Conservation (phyloP, 192 early-diverging fungal genomes). For the Coemansia sp. region DNA sequence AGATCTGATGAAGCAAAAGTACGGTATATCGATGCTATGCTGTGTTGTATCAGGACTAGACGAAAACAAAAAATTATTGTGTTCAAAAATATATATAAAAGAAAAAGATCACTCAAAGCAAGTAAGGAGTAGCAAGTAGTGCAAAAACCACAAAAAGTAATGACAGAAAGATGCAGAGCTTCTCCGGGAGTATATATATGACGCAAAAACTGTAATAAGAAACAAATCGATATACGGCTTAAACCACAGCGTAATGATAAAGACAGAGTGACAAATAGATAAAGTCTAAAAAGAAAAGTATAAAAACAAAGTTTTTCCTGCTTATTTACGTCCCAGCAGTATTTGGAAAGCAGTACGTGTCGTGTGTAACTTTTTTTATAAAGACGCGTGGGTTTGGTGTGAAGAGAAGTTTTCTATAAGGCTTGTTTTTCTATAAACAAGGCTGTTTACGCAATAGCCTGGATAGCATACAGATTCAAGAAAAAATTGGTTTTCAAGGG, state of each 20-base stretch:
- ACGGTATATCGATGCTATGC: not conserved
- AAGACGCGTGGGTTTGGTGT: not conserved
- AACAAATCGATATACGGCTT: too few relatives aligned
- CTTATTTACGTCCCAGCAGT: not conserved
- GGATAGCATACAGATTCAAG: not conserved
- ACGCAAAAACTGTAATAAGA: too few relatives aligned
- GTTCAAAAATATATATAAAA: not conserved
- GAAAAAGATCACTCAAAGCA: not conserved
- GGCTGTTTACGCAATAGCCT: not conserved
- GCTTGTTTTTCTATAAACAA: not conserved
- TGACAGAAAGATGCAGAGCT: not conserved
- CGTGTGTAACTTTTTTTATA: not conserved
- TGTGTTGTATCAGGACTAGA: not conserved
- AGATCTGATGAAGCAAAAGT: not conserved
- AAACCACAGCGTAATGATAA: too few relatives aligned
- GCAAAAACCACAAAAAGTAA: not conserved
- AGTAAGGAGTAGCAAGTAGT: slow-evolving; percentile 3
- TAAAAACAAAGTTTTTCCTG: slow-evolving; percentile 3
- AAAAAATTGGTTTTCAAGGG: not conserved
- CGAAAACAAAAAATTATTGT: not conserved
- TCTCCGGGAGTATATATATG: not conserved
- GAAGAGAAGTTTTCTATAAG: not conserved
- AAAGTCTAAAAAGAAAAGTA: not conserved
- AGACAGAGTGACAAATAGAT: not conserved
- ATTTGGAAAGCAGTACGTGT: slow-evolving; percentile 4